Percentiles rank a stretch among this genome's conserved stretches.
phyloP scores from a whole-genome alignment of 163 green algal genomes.

The Scenedesmus sp. region DNA sequence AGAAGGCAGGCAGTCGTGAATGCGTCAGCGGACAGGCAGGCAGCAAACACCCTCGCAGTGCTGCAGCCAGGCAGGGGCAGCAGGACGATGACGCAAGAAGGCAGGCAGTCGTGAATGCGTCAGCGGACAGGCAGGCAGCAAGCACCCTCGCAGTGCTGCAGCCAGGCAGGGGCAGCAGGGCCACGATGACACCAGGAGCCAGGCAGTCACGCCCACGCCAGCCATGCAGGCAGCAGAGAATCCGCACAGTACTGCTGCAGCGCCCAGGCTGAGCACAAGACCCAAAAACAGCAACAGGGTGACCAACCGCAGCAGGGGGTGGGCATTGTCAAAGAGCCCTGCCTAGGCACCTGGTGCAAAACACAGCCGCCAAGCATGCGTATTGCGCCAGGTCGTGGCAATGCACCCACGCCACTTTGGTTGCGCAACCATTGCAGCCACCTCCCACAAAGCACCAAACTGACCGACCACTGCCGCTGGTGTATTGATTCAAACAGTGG shows the following conservation, averaged over 20 bases:
- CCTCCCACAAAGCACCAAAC: too few species aligned
- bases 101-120: neutral
- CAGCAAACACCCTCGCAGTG: neutral
- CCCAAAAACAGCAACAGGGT: too few species aligned
- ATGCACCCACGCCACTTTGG: neutral
- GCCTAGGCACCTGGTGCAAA: too few species aligned
- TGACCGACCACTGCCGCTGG: too few species aligned
- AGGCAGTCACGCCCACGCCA: neutral
- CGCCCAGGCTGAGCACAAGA: too few species aligned
- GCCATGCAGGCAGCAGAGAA: neutral
- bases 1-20: neutral
- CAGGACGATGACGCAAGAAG: neutral
- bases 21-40: neutral
- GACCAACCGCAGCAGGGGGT: too few species aligned
- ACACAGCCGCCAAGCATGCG: too few species aligned
- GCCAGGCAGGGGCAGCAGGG: neutral
- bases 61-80: neutral
- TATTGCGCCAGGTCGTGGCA: too few species aligned
- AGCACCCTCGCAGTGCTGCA: neutral
- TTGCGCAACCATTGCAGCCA: too few species aligned
- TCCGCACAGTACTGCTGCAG: too few species aligned
- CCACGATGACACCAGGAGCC: neutral
- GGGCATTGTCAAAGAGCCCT: too few species aligned
- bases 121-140: neutral
- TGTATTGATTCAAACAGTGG: too few species aligned